Evolutionary conservation across 306 rosid genomes (phyloP).

Genomic region (Hippophae rhamnoides): DNA sequence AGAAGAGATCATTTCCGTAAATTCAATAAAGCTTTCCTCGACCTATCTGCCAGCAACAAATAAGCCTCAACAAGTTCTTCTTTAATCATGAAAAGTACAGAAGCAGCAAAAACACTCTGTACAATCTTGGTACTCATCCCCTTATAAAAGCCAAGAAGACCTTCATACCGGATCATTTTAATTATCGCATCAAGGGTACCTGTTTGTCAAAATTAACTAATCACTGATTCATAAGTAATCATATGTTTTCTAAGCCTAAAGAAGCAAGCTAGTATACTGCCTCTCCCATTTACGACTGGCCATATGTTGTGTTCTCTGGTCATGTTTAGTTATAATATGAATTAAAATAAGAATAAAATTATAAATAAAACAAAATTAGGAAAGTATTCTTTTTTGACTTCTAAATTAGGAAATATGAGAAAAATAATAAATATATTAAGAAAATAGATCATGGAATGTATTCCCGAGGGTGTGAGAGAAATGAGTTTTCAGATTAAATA

Average conservation of each 20-base stretch:
- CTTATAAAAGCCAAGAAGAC: conserved; percentile 56
- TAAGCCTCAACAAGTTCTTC: conserved; percentile 70
- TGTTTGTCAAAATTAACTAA: conserved; percentile 13
- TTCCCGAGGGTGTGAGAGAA: too few relatives aligned
- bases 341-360: too few relatives aligned
- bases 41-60: conserved; percentile 29
- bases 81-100: conserved; percentile 71
- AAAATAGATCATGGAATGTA: too few relatives aligned
- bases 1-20: conserved; percentile 9
- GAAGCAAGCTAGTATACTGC: neutral
- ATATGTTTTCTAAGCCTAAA: conserved; percentile 3
- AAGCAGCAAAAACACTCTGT: conserved; percentile 84
- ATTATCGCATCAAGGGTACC: conserved; percentile 67
- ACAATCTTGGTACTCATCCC: conserved; percentile 87
- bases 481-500: too few relatives aligned
- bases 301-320: too few relatives aligned
- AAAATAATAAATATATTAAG: too few relatives aligned
- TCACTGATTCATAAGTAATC: neutral
- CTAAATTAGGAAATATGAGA: too few relatives aligned
- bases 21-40: conserved; percentile 8
- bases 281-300: too few relatives aligned
- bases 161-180: conserved; percentile 71
- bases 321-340: too few relatives aligned
- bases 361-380: too few relatives aligned
- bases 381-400: too few relatives aligned